These are phyloP conservation scores for Protomyces gravidus DNA, from an alignment of 1,139 yeast species.

Conservation along the genomic window DNA sequence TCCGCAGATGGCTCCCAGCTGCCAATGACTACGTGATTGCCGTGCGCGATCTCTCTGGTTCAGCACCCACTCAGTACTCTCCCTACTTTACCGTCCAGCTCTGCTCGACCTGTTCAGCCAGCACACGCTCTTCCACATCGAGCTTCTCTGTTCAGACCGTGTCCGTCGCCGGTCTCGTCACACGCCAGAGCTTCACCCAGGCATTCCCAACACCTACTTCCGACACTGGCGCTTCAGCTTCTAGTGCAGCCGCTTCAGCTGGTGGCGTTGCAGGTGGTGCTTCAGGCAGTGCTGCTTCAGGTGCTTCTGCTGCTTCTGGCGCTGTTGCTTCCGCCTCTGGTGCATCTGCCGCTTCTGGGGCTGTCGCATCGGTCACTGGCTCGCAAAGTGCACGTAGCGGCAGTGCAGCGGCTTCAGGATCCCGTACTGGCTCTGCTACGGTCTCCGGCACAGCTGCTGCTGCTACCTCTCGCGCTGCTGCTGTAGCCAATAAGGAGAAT, in stretches of 20 bases:
- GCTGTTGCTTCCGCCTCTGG: constrained; percentile 11
- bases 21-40: constrained; percentile 29
- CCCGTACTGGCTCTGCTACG: constrained; percentile 18
- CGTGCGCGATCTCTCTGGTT: constrained; percentile 14
- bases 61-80: constrained; percentile 20
- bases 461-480: constrained; percentile 1
- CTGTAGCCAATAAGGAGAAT: constrained; percentile 1
- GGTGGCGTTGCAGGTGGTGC: constrained; percentile 9
- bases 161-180: constrained; percentile 27
- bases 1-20: constrained; percentile 14
- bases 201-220: constrained; percentile 17
- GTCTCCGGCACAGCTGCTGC: constrained; percentile 10
- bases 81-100: constrained; percentile 29
- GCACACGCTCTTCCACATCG: constrained; percentile 25
- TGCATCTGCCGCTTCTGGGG: neutral
- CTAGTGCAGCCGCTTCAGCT: constrained; percentile 2
- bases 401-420: neutral
- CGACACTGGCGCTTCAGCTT: constrained; percentile 11
- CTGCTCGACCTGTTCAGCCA: constrained; percentile 30
- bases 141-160: constrained; percentile 26
- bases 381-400: neutral
- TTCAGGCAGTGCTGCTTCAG: neutral
- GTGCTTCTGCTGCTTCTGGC: neutral
- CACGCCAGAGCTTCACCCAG: constrained; percentile 16
- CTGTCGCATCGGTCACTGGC: neutral